Evolutionary conservation across 441 rosid species (phyloP).

Genomic region (Erodium trifolium): DNA sequence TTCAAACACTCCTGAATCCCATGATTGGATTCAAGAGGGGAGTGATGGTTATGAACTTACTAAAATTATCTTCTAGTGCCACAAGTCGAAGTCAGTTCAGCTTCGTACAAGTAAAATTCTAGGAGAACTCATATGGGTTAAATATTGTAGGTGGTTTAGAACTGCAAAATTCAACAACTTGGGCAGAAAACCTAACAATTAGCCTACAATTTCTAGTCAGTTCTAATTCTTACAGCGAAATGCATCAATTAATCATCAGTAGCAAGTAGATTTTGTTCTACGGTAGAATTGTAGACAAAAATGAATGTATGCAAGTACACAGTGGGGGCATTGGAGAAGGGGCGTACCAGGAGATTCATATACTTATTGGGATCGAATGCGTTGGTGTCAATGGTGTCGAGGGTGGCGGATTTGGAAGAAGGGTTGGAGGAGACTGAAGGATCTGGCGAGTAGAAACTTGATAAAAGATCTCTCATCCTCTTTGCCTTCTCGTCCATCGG

Average conservation of each 20-base stretch:
- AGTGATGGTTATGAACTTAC: neutral
- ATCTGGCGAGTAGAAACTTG: slow-evolving; percentile 91
- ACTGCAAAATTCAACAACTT: neutral
- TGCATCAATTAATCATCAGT: neutral
- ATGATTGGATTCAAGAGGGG: neutral
- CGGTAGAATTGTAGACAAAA: neutral
- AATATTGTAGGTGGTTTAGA: neutral
- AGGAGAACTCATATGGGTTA: too few relatives aligned
- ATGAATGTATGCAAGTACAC: neutral
- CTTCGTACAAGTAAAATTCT: too few relatives aligned
- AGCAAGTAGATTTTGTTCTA: neutral
- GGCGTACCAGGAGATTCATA: slow-evolving; percentile 78
- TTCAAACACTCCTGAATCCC: neutral
- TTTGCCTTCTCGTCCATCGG: slow-evolving; percentile 94
- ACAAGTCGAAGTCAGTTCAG: too few relatives aligned
- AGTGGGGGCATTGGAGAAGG: slow-evolving; percentile 7
- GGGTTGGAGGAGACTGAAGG: slow-evolving; percentile 46
- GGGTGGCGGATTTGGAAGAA: slow-evolving; percentile 38
- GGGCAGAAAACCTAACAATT: slow-evolving; percentile 2
- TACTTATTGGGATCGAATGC: slow-evolving; percentile 85
- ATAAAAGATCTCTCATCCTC: slow-evolving; percentile 96
- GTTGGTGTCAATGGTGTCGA: slow-evolving; percentile 68
- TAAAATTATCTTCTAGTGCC: neutral
- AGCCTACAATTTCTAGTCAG: neutral
- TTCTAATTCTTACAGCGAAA: neutral